Conservation (phyloP, 2,329 filamentous ascomycete species). For the Alternaria consortialis region DNA sequence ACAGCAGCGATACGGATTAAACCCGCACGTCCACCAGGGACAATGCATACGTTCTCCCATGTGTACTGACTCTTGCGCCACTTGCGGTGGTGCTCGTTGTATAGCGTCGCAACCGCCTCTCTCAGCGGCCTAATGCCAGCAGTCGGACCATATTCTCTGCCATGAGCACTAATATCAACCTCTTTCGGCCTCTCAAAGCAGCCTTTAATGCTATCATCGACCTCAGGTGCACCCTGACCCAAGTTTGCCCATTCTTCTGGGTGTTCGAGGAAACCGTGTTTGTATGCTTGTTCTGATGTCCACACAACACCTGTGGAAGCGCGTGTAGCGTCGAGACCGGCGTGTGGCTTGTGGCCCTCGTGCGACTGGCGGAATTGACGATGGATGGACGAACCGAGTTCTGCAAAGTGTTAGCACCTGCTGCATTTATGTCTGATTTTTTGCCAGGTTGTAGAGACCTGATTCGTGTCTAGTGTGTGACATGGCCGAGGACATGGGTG, state of each 20-base stretch:
- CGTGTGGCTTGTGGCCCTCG: conserved; percentile 89
- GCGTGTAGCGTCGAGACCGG: conserved; percentile 86
- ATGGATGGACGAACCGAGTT: conserved; percentile 84
- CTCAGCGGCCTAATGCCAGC: conserved; percentile 91
- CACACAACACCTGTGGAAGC: conserved; percentile 94
- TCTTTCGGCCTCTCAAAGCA: conserved; percentile 83
- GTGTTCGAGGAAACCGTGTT: conserved; percentile 86
- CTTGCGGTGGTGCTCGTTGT: conserved; percentile 91
- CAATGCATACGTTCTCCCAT: conserved; percentile 86
- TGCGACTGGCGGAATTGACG: conserved; percentile 89
- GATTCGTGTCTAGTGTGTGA: conserved; percentile 14
- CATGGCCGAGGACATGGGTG: not conserved
- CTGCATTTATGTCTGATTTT: not conserved
- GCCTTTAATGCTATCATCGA: conserved; percentile 89
- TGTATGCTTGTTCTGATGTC: conserved; percentile 86
- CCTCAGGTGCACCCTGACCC: conserved; percentile 92
- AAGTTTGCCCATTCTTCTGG: conserved; percentile 90
- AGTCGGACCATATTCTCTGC: conserved; percentile 89
- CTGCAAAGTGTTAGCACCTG: conserved; percentile 55
- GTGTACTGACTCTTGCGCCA: conserved; percentile 90
- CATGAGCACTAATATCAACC: conserved; percentile 79
- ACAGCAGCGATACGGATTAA: conserved; percentile 95
- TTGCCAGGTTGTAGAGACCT: conserved; percentile 7
- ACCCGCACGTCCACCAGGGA: conserved; percentile 90
- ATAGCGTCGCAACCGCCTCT: conserved; percentile 87